Conservation (phyloP, 495 filamentous ascomycete species). For the Talaromyces nanjingensis region DNA sequence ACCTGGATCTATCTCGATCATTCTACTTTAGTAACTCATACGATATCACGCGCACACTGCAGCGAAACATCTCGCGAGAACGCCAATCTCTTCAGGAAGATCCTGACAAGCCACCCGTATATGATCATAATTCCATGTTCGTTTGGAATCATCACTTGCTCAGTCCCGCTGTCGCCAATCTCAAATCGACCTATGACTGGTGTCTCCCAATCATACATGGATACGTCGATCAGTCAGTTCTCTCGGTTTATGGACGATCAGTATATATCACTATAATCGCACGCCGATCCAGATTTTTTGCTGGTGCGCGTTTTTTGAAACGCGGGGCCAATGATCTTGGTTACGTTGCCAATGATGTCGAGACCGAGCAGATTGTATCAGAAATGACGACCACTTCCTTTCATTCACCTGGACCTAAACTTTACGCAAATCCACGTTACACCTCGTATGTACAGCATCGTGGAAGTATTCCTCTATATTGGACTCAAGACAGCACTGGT, state of each 20-base stretch:
- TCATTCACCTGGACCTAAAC: slow-evolving; percentile 78
- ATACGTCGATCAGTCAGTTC: slow-evolving; percentile 84
- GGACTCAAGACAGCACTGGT: slow-evolving; percentile 95
- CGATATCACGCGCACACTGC: slow-evolving; percentile 86
- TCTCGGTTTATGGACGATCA: slow-evolving; percentile 74
- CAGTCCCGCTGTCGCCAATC: slow-evolving; percentile 56
- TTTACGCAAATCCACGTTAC: slow-evolving; percentile 83
- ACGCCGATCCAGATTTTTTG: slow-evolving; percentile 85
- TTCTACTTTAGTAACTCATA: slow-evolving; percentile 99
- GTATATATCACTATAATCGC: slow-evolving; percentile 93
- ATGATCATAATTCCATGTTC: slow-evolving; percentile 90
- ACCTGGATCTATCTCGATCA: slow-evolving; percentile 78
- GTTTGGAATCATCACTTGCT: slow-evolving; percentile 94
- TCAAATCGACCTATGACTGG: slow-evolving; percentile 88
- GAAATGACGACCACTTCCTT: slow-evolving; percentile 92
- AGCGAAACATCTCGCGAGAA: slow-evolving; percentile 85
- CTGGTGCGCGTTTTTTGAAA: slow-evolving; percentile 90
- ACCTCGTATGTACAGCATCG: slow-evolving; percentile 96
- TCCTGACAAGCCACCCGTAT: slow-evolving; percentile 44
- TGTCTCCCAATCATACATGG: slow-evolving; percentile 94
- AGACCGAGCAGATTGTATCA: slow-evolving; percentile 96
- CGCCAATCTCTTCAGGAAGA: slow-evolving; percentile 60
- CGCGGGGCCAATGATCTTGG: slow-evolving; percentile 91
- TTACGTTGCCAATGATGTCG: slow-evolving; percentile 98
- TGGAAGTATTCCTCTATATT: slow-evolving; percentile 93